phyloP scores from a whole-genome alignment of 352 stramenopile species.

The Bremia lactucae region DNA sequence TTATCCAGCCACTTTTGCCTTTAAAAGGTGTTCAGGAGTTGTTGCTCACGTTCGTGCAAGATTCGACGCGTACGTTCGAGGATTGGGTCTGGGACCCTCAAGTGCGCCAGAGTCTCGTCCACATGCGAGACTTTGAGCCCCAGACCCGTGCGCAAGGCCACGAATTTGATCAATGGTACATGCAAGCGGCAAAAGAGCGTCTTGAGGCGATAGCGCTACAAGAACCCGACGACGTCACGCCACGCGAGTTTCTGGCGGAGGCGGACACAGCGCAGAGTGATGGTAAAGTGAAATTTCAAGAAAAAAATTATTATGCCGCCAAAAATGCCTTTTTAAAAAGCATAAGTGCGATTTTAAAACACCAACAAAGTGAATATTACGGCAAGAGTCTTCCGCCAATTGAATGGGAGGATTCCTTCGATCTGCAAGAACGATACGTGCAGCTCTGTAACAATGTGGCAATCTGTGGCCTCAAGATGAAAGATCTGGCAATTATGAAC shows the following conservation, averaged over 20 bases:
- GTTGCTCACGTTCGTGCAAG: constrained; percentile 55
- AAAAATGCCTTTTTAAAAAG: constrained; percentile 58
- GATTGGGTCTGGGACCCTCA: constrained; percentile 70
- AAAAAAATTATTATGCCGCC: constrained; percentile 49
- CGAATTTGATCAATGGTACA: constrained; percentile 40
- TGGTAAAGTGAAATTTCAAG: constrained; percentile 56
- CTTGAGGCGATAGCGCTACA: constrained; percentile 6
- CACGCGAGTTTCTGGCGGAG: constrained; percentile 19
- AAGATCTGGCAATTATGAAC: constrained; percentile 35
- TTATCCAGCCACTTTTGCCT: constrained; percentile 47
- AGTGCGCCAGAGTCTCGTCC: constrained; percentile 40
- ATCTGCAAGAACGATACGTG: constrained; percentile 35
- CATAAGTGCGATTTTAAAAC: constrained; percentile 24
- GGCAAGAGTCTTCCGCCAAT: constrained; percentile 18
- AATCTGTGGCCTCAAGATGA: constrained; percentile 65
- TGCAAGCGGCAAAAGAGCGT: constrained; percentile 18
- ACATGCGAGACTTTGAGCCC: constrained; percentile 27
- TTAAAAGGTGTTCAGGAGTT: constrained; percentile 56
- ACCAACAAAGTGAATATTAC: constrained; percentile 42
- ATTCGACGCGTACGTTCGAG: constrained; percentile 45
- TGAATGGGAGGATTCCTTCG: constrained; percentile 37
- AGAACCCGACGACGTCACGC: constrained; percentile 12
- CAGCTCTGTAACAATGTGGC: constrained; percentile 69
- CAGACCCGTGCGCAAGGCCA: constrained; percentile 14
- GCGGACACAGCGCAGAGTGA: constrained; percentile 41